These are phyloP conservation scores for Aspergillus sp. DNA, from an alignment of 2,329 filamentous ascomycete genomes.

Conservation along the genomic window DNA sequence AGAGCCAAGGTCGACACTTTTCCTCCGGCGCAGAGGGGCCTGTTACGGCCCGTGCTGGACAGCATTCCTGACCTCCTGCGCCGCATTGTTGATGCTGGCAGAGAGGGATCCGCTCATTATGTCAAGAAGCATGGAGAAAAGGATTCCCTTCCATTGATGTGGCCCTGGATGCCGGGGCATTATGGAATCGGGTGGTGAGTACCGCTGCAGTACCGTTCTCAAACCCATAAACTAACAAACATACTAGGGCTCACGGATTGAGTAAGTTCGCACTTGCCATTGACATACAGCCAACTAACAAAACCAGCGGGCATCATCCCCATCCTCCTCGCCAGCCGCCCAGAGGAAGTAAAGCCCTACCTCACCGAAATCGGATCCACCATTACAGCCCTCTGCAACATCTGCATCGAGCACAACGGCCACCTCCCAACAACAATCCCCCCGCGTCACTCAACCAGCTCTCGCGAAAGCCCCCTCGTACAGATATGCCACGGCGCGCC, in stretches of 20 bases:
- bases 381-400: conserved; percentile 36
- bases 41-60: conserved; percentile 26
- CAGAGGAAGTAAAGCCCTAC: conserved; percentile 31
- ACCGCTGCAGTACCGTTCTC: background rate
- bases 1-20: conserved; percentile 25
- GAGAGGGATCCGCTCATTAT: conserved; percentile 31
- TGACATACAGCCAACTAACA: background rate
- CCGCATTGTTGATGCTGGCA: conserved; percentile 35
- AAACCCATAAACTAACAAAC: too few species aligned
- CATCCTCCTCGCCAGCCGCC: conserved; percentile 35
- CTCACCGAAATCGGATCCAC: conserved; percentile 36
- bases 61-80: conserved; percentile 32
- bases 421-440: conserved; percentile 42
- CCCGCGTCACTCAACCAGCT: conserved; percentile 10
- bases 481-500: conserved; percentile 46
- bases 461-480: conserved; percentile 31
- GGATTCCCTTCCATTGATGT: conserved; percentile 41
- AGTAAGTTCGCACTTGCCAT: conserved; percentile 13
- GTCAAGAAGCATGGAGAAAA: conserved; percentile 29
- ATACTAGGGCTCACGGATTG: conserved; percentile 30
- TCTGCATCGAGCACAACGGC: conserved; percentile 35
- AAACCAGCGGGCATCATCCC: conserved; percentile 37
- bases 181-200: conserved; percentile 42
- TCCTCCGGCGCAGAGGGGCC: conserved; percentile 13
- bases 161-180: conserved; percentile 37